Base-by-base conservation (phyloP, 495 filamentous ascomycete genomes). In the Penicillium bialowiezense region DNA sequence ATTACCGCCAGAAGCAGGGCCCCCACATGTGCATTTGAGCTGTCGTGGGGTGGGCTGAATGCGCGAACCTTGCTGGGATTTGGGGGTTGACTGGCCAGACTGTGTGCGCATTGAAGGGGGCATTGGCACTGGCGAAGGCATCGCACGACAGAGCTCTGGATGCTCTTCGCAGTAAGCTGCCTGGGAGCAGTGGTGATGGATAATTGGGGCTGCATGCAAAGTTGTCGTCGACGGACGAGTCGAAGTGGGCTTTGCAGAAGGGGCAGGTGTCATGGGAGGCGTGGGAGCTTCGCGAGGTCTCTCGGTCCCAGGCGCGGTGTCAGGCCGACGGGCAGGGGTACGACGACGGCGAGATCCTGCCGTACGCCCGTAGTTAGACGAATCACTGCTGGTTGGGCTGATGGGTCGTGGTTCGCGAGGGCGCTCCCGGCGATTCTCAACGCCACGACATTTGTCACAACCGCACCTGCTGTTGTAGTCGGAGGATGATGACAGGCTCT, bases 111-210 rank as follows among this genome's bases (percentile, higher is more conserved):
- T 40, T 13, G 35, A 24, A 4, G 10, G 21, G 4, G 36, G 13
- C 13, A n/a, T 45, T 21, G 31, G 31, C 42, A 34, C 19, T 1
- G 42, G 31, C 1, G 20, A 15, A 26, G n/a, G 41, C 2, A 0
- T 2, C 17, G 43, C 43, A 7, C 32, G 31, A 12, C 43, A 45
- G 3, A 1, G 0, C 21, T 45, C 43, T 3, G 43, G 43, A 21
- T 45, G 43, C 0, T n/a, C 34, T 36, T 45, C 43, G 31, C 31
- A 45, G 12, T 35, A 45, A 10, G 14, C 23, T 9, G 43, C 43
- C 6, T 35, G 33, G 31, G n/a, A 20, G 13, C 43, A 45, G 20
- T 45, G 41, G 18, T 44, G 31, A 20, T 15, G 31, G 6, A 19
- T 4, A 31, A 20, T 4, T 15, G n/a, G n/a, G n/a, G 20, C 31